Evolutionary conservation across 495 filamentous ascomycete genomes (phyloP).

Genomic region (Penicillium crystallinum): DNA sequence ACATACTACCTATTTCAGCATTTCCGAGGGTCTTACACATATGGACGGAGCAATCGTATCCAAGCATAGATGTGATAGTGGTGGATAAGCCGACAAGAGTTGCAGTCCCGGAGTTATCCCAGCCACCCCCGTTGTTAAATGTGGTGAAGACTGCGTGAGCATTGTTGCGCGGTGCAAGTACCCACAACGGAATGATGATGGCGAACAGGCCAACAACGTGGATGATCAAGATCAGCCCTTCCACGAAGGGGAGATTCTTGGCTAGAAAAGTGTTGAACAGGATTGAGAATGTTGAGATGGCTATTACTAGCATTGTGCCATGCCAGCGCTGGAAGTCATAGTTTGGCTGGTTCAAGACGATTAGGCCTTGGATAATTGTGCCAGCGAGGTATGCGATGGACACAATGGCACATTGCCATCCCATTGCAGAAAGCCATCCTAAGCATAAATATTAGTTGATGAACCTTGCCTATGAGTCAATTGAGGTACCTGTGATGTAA

Average conservation of each 20-base stretch:
- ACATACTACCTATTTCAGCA: not conserved
- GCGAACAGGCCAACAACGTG: slow-evolving; percentile 60
- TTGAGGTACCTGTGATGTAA: slow-evolving; percentile 48
- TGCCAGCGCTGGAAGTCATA: slow-evolving; percentile 53
- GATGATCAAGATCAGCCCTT: slow-evolving; percentile 53
- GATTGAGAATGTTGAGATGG: slow-evolving; percentile 43
- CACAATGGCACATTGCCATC: slow-evolving; percentile 56
- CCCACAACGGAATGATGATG: slow-evolving; percentile 54
- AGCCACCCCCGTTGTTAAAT: slow-evolving; percentile 52
- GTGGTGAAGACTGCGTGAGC: slow-evolving; percentile 47
- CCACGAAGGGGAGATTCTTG: slow-evolving; percentile 50
- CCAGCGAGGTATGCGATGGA: slow-evolving; percentile 50
- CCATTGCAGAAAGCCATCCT: slow-evolving; percentile 57
- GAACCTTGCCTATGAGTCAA: not conserved
- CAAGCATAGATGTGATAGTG: slow-evolving; percentile 47
- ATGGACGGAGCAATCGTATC: slow-evolving; percentile 54
- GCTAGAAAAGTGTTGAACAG: slow-evolving; percentile 54
- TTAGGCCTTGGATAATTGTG: slow-evolving; percentile 55
- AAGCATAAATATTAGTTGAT: not conserved
- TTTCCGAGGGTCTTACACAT: slow-evolving; percentile 36
- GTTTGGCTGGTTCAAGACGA: slow-evolving; percentile 46
- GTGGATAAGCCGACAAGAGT: slow-evolving; percentile 53
- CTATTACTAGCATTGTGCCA: slow-evolving; percentile 54
- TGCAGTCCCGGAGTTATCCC: slow-evolving; percentile 48
- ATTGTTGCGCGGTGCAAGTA: slow-evolving; percentile 44